phyloP scores from a whole-genome alignment of 805 yeast species.

The Pichia paraexigua region DNA sequence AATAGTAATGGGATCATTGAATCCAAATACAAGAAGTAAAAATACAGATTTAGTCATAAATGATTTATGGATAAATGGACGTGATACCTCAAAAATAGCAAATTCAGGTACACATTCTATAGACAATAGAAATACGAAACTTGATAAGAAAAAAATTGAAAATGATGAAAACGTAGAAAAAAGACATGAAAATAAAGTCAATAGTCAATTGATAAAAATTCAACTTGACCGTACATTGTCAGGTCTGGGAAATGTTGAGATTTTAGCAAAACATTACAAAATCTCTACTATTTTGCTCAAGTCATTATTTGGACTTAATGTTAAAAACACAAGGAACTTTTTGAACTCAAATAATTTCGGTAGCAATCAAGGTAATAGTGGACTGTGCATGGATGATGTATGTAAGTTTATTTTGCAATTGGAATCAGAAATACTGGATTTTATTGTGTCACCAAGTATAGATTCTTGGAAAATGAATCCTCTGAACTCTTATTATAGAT shows the following conservation, averaged over 20 bases:
- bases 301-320: constrained; percentile 24
- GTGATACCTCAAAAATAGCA: background rate
- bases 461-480: constrained; percentile 39
- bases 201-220: constrained; percentile 3
- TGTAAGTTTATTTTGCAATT: constrained; percentile 36
- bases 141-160: background rate
- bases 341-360: constrained; percentile 6
- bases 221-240: constrained; percentile 8
- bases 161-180: background rate
- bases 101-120: background rate
- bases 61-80: background rate
- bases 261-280: constrained; percentile 17
- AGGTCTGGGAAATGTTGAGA: constrained; percentile 13
- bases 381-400: constrained; percentile 30
- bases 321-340: constrained; percentile 6
- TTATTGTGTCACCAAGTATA: constrained; percentile 34
- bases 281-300: constrained; percentile 26
- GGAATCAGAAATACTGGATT: constrained; percentile 40
- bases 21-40: background rate
- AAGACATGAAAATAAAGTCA: background rate
- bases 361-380: background rate
- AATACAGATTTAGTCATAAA: background rate
- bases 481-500: constrained; percentile 61
- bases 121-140: background rate
- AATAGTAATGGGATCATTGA: background rate